Percentiles rank a stretch among this genome's conserved stretches.
Conservation (phyloP, 805 yeast genomes). For the Candida adriatica region DNA sequence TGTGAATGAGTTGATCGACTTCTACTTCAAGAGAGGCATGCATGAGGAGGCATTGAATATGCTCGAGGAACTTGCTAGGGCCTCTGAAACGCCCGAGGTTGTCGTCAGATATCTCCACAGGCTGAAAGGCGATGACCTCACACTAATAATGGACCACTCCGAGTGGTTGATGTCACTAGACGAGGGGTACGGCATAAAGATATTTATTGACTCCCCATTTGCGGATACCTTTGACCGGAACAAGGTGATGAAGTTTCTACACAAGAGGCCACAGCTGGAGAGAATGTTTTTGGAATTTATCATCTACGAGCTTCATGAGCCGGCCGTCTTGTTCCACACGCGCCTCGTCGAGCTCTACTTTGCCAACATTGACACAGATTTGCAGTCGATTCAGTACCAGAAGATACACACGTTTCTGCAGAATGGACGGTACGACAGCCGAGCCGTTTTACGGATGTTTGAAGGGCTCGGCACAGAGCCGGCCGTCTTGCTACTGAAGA, state of each 20-base stretch:
- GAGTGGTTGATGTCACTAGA: constrained; percentile 40
- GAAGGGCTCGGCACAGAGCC: not conserved
- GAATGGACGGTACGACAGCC: constrained; percentile 26
- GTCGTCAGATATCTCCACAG: constrained; percentile 50
- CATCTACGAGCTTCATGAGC: constrained; percentile 33
- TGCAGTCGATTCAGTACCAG: constrained; percentile 18
- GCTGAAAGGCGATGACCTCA: constrained; percentile 40
- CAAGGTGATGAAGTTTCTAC: constrained; percentile 48
- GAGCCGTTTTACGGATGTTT: constrained; percentile 23
- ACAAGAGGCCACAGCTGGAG: constrained; percentile 24
- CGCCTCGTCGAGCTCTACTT: constrained; percentile 41
- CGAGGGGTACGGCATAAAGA: constrained; percentile 30
- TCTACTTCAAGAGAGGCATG: constrained; percentile 53
- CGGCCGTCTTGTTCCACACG: constrained; percentile 33
- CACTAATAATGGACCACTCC: constrained; percentile 51
- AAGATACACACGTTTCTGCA: constrained; percentile 31
- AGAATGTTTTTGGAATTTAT: constrained; percentile 47
- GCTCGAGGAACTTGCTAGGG: constrained; percentile 33
- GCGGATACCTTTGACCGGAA: constrained; percentile 50
- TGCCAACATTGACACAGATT: constrained; percentile 16
- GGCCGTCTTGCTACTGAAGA: constrained; percentile 34
- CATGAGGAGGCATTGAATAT: constrained; percentile 65
- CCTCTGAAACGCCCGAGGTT: constrained; percentile 10
- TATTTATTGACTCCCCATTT: constrained; percentile 61
- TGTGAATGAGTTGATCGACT: constrained; percentile 69